phyloP scores from a whole-genome alignment of 202 grass and related monocot species.

The Digitaria exilis region DNA sequence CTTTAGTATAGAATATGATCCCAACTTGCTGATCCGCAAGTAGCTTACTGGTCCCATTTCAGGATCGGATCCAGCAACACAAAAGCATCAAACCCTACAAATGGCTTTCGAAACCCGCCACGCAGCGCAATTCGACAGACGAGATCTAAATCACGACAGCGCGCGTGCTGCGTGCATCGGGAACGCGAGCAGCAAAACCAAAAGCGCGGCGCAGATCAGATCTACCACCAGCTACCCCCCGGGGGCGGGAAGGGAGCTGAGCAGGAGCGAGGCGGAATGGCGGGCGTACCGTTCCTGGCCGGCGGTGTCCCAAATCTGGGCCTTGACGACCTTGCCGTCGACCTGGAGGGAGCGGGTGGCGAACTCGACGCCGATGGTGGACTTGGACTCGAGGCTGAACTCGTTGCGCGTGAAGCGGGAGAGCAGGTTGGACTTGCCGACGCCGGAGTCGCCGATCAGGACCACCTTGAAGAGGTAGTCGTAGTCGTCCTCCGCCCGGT shows the following conservation, averaged over 20 bases:
- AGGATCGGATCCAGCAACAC: not conserved
- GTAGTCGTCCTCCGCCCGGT: conserved; percentile 93
- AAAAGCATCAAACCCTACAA: not conserved
- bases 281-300: conserved; percentile 76
- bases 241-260: not conserved
- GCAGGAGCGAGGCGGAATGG: not conserved
- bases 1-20: not conserved
- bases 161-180: not conserved
- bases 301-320: conserved; percentile 98
- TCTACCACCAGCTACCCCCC: not conserved
- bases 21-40: not conserved
- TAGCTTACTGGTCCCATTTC: not conserved
- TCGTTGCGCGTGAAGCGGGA: conserved; percentile 95
- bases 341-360: conserved; percentile 90
- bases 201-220: not conserved
- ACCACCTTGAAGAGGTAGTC: conserved; percentile 99
- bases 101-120: not conserved
- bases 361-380: conserved; percentile 97
- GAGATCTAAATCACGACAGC: conserved; percentile 35
- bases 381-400: conserved; percentile 99
- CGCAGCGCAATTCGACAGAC: conserved; percentile 33
- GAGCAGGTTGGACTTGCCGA: conserved; percentile 96
- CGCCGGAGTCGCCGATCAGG: conserved; percentile 95
- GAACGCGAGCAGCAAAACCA: not conserved
- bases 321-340: conserved; percentile 96